Evolutionary conservation across 2,329 filamentous ascomycete species (phyloP), one percentile per base, ranked within the genome.

Genomic region (Lojkania enalia): DNA sequence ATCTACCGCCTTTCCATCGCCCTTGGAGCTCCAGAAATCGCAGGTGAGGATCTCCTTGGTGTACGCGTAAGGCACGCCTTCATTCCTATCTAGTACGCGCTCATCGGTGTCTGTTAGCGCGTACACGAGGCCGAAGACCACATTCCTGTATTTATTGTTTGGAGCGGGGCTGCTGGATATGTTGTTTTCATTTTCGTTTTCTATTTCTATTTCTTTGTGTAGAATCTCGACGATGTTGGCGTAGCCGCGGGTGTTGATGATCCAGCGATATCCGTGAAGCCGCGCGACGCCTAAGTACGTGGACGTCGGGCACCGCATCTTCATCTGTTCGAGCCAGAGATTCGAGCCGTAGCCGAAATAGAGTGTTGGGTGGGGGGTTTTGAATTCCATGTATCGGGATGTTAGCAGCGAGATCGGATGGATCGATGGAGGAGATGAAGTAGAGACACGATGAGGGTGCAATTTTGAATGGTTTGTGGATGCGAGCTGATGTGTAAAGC

Each of bases 261-360:
- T 74, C 83, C 84, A 89, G 33, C 66, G 71, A 74, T 82, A 86
- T 30, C 72, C 71, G 1, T 64, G 60, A 3, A 89, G 74, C 15
- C 77, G 68, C 3, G 76, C 85, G 39, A 86, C 70, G 32, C 82
- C 82, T 5, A 82, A 62, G 41, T 81, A 80, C 11, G 63, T 69
- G 2, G 81, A 80, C 12, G 61, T 64, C 1, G 78, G 77, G 60
- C 86, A 88, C 40, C 85, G 82, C 35, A 63, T 54, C 3, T 56
- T 56, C 86, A 89, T 88, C 67, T 88, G 85, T 20, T 75, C 67
- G 1, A 77, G 76, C 64, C 83, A 86, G 46, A 88, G 77, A 65
- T 88, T 88, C 63, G 79, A 84, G 51, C 85, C 86, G 67, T 86
- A 88, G 57, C 80, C 86, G 61, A 88, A 87, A 73, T 87, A 87